Conservation (phyloP, 768 basidiomycete genomes). For the Saitozyma sp. region DNA sequence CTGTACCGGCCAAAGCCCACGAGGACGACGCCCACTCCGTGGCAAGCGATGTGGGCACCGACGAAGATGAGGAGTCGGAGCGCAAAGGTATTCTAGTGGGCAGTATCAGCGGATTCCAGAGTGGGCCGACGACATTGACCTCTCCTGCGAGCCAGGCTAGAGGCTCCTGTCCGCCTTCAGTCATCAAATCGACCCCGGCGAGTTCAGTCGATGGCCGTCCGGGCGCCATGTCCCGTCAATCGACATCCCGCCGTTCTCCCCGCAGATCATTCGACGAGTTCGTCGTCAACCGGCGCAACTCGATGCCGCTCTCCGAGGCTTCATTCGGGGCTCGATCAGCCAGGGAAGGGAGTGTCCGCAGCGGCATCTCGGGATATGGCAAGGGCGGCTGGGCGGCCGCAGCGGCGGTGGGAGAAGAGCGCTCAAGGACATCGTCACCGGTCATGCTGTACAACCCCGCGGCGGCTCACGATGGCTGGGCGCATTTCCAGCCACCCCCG, state of each 20-base stretch:
- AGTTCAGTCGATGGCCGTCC: slow-evolving; percentile 4
- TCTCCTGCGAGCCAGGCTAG: too few species aligned
- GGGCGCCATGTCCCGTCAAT: slow-evolving; percentile 2
- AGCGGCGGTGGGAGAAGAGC: slow-evolving; percentile 5
- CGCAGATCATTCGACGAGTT: slow-evolving; percentile 28
- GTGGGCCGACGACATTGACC: too few species aligned
- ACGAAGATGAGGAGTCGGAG: slow-evolving; percentile 20
- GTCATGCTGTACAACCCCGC: slow-evolving; percentile 42
- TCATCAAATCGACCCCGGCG: background rate
- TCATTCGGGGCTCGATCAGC: slow-evolving; percentile 27
- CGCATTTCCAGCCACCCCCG: slow-evolving; percentile 33
- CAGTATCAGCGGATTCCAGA: too few species aligned
- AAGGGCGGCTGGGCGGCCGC: slow-evolving; percentile 49
- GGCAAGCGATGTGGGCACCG: slow-evolving; percentile 25
- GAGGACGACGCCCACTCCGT: too few species aligned
- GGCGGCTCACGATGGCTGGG: slow-evolving; percentile 29
- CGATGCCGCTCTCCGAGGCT: slow-evolving; percentile 20
- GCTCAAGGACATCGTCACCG: slow-evolving; percentile 27
- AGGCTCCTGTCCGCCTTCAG: background rate
- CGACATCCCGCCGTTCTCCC: slow-evolving; percentile 18
- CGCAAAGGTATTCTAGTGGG: background rate
- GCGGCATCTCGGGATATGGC: slow-evolving; percentile 31
- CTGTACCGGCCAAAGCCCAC: too few species aligned
- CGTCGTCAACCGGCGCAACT: slow-evolving; percentile 15
- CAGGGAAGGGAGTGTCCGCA: slow-evolving; percentile 26